Evolutionary conservation across 2,329 filamentous ascomycete genomes (phyloP), one percentile per base, ranked within the genome.

Genomic region (Acrodontium crateriforme): DNA sequence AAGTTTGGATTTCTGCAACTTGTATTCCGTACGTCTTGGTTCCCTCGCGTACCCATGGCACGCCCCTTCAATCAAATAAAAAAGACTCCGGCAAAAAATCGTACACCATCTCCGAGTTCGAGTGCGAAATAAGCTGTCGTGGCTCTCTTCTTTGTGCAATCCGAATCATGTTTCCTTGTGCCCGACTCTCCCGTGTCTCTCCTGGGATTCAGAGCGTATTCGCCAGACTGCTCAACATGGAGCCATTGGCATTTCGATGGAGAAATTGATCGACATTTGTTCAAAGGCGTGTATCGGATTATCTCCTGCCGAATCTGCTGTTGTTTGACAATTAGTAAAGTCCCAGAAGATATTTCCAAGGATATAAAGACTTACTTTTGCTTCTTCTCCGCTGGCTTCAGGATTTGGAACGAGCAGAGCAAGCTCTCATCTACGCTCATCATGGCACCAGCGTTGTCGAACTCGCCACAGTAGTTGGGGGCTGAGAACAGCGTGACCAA

Each of bases 351-450:
- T n/a, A n/a, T n/a, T n/a, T n/a, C 15, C 11, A 12, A n/a, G 6
- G n/a, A 25, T 9, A 11, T 12, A 19, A 59, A 48, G 17, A 38
- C 85, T 69, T 92, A 95, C 85, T 95, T 95, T 82, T 94, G 87
- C 78, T 98, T 98, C 78, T 98, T 98, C 74, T 98, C 89, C 60
- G 89, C 89, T 53, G 89, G 89, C 69, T 95, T 98, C 67, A 98
- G 71, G 56, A 98, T 95, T 80, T 95, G 89, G 78, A 98, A 98
- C 39, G 85, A 94, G 69, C 89, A 98, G 51, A 98, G 69, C 59
- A 98, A 64, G 58, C 85, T 94, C 69, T 95, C 89, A 55, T 95
- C 89, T 20, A 98, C 89, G 54, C 85, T 94, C 89, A 98, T 95
- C 87, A 98, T 95, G 41, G 89, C 89, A 55, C 89, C 89, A 29